Evolutionary conservation across 1,139 yeast species (phyloP).

Genomic region (Schizosaccharomyces versatilis): DNA sequence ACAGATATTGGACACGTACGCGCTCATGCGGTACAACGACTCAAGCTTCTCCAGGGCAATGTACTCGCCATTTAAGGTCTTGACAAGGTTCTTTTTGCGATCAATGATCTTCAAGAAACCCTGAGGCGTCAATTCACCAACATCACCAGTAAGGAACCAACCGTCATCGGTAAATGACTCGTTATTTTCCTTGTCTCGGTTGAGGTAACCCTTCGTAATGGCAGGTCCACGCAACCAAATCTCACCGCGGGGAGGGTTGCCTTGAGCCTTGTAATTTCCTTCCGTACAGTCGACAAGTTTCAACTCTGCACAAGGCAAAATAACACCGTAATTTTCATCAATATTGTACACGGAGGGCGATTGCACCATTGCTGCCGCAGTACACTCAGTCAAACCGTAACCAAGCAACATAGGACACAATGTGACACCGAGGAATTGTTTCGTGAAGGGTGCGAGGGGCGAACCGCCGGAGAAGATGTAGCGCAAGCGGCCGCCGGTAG

Average conservation of each 20-base stretch:
- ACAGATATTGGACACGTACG: slow-evolving; percentile 58
- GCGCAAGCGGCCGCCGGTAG: slow-evolving; percentile 80
- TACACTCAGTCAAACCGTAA: slow-evolving; percentile 90
- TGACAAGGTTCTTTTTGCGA: slow-evolving; percentile 87
- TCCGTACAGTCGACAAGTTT: slow-evolving; percentile 83
- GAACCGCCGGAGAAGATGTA: slow-evolving; percentile 81
- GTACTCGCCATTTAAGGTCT: slow-evolving; percentile 91
- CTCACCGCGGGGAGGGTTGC: slow-evolving; percentile 64
- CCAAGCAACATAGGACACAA: slow-evolving; percentile 84
- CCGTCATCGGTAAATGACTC: slow-evolving; percentile 63
- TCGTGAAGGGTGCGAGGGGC: slow-evolving; percentile 71
- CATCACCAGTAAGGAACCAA: slow-evolving; percentile 95
- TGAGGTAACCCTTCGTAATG: slow-evolving; percentile 56
- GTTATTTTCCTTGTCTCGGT: slow-evolving; percentile 61
- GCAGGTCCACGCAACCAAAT: slow-evolving; percentile 55
- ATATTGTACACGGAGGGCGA: slow-evolving; percentile 43
- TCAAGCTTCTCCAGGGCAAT: slow-evolving; percentile 60
- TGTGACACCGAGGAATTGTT: slow-evolving; percentile 50
- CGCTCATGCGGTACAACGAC: slow-evolving; percentile 55
- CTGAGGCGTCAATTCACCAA: slow-evolving; percentile 70
- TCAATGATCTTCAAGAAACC: slow-evolving; percentile 75
- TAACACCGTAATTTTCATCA: slow-evolving; percentile 53
- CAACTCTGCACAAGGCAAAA: slow-evolving; percentile 63
- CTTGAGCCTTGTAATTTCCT: slow-evolving; percentile 75
- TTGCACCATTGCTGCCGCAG: slow-evolving; percentile 62